A percentile compares a stretch with the other conserved stretches of the same genome.
phyloP scores from a whole-genome alignment of 2,329 filamentous ascomycete species.

The Cadophora malorum region DNA sequence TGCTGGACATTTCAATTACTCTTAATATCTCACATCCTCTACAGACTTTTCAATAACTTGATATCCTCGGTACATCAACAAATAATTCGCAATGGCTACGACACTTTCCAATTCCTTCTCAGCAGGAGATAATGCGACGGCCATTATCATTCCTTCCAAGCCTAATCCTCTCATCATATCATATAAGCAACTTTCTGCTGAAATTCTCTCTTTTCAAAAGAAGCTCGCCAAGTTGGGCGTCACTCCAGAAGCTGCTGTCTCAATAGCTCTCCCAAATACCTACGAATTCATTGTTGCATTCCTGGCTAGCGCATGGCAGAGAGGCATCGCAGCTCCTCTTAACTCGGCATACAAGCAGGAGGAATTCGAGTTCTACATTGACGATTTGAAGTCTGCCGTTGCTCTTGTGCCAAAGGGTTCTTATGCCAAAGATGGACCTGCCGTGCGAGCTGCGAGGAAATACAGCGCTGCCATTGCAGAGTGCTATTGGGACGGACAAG shows the following conservation, averaged over 20 bases:
- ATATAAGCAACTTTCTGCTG: slow-evolving; percentile 69
- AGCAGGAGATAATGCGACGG: slow-evolving; percentile 57
- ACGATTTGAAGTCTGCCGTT: slow-evolving; percentile 81
- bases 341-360: slow-evolving; percentile 89
- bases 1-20: slow-evolving; percentile 23
- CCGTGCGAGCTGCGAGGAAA: slow-evolving; percentile 77
- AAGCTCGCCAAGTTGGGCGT: slow-evolving; percentile 81
- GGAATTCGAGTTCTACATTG: slow-evolving; percentile 92
- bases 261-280: slow-evolving; percentile 82
- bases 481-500: slow-evolving; percentile 76
- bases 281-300: slow-evolving; percentile 90
- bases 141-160: slow-evolving; percentile 76
- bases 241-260: slow-evolving; percentile 72
- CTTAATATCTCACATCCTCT: neutral
- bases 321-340: slow-evolving; percentile 82
- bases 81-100: slow-evolving; percentile 38
- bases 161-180: slow-evolving; percentile 68
- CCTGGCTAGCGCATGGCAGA: slow-evolving; percentile 84
- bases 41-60: slow-evolving; percentile 3
- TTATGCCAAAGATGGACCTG: slow-evolving; percentile 69
- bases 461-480: slow-evolving; percentile 87
- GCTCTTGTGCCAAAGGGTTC: slow-evolving; percentile 77
- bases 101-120: slow-evolving; percentile 65
- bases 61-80: slow-evolving; percentile 14
- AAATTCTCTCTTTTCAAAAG: slow-evolving; percentile 74